Base-by-base conservation (phyloP, 2,329 filamentous ascomycete species). In the Dactylellina drechsleri region DNA sequence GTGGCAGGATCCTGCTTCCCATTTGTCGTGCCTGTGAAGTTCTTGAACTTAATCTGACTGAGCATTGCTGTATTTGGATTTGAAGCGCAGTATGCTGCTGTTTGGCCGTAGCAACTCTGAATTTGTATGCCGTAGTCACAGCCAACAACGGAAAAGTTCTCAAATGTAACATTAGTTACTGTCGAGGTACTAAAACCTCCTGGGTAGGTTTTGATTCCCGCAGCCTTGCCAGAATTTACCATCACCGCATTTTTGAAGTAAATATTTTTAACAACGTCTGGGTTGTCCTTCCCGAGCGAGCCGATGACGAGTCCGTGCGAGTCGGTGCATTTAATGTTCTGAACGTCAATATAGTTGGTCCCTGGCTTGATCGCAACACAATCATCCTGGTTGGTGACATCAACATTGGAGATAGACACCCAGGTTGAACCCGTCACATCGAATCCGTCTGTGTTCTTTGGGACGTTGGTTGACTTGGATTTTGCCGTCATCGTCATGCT, bases 281-380 rank as follows among this genome's bases (percentile, higher is more conserved):
- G 79, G 5, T 78, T 78, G 6, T 78, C 78, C 45, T 82, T 82
- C 0, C 84, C 84, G 4, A 85, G 79, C 1, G 82, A 84, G 2
- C 84, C 85, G 4, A 86, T 83, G 0, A 83, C 84, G 7, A 86
- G 77, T 6, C 84, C 84, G 54, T 85, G 84, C 7, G 83, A 84
- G 15, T 84, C 84, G 2, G 80, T 82, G 78, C 85, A 86, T 43
- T 81, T 82, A 23, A 85, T 81, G 2, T 80, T 80, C 15, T 80
- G 78, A 4, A 85, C 82, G 1, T 81, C 82, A 23, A 83, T 79
- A 52, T 83, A 82, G 62, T 81, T 79, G 0, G 81, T 79, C 8
- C 83, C 82, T 0, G 82, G 81, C 73, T 85, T 85, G 77, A 83
- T 83, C 2, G 83, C 83, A 0, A 84, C 80, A 68, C 84, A 85